Conservation (phyloP, 2,329 filamentous ascomycete genomes). For the Cladophialophora bantiana region DNA sequence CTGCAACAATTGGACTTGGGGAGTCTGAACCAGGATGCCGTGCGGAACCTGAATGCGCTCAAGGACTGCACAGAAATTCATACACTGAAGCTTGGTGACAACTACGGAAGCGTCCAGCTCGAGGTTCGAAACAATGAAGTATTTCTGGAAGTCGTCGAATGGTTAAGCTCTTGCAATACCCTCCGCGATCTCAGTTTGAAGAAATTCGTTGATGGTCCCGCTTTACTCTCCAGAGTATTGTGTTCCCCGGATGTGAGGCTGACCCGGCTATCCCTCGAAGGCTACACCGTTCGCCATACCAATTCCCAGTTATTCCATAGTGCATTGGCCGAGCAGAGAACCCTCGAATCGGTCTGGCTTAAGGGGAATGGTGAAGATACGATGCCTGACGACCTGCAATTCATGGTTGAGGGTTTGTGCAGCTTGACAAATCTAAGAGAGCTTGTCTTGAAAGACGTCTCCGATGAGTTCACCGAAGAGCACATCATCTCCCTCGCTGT, state of each 20-base stretch:
- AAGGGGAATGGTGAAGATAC: slow-evolving; percentile 43
- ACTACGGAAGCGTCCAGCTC: slow-evolving; percentile 53
- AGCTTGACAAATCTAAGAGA: slow-evolving; percentile 44
- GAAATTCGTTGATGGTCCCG: slow-evolving; percentile 59
- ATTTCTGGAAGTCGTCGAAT: slow-evolving; percentile 59
- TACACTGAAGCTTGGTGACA: slow-evolving; percentile 58
- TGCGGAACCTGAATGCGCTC: slow-evolving; percentile 58
- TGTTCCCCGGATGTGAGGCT: slow-evolving; percentile 42
- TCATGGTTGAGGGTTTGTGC: slow-evolving; percentile 44
- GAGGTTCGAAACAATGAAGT: slow-evolving; percentile 61
- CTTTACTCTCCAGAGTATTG: slow-evolving; percentile 43
- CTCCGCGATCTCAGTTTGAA: slow-evolving; percentile 60
- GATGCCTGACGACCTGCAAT: slow-evolving; percentile 40
- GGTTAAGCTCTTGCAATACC: slow-evolving; percentile 62
- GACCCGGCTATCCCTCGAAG: slow-evolving; percentile 43
- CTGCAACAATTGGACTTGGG: slow-evolving; percentile 61
- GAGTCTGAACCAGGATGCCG: slow-evolving; percentile 56
- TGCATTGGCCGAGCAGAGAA: slow-evolving; percentile 42
- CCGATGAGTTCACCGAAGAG: slow-evolving; percentile 44
- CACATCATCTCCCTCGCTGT: slow-evolving; percentile 44
- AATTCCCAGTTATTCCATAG: slow-evolving; percentile 42
- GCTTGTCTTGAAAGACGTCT: slow-evolving; percentile 47
- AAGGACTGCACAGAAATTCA: slow-evolving; percentile 59
- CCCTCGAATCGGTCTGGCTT: slow-evolving; percentile 44
- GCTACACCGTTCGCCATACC: slow-evolving; percentile 41